Evolutionary conservation across 768 basidiomycete genomes (phyloP), one percentile per base, ranked within the genome.

Genomic region (Termitomyces sp.): DNA sequence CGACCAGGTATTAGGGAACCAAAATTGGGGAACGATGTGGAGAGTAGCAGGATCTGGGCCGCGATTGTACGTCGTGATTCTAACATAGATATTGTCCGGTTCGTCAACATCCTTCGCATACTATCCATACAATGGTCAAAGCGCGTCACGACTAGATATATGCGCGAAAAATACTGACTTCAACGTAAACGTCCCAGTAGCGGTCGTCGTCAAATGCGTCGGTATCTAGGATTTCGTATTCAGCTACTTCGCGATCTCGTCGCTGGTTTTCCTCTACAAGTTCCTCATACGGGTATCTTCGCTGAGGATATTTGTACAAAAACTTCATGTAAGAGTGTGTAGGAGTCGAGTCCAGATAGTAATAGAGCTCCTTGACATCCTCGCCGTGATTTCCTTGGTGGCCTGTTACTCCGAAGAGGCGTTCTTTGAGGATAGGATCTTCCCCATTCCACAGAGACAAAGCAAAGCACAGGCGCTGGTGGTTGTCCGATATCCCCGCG

Each of bases 251-350:
- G 50, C 97, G 84, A 67, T 84, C 85, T 51, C 97, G 83, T 66
- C 88, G 84, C 69, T 85, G 78, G 70, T 89, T 96, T 77, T 99
- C 95, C 50, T 80, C 75, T 12, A 97, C 90, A 57, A 99, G 86
- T 63, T 96, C 86, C 69, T 98, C 96, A 74, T 99, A 99, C 1
- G 97, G 97, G 74, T 84, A 99, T 38, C 82, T 79, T 67, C 86
- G 81, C 73, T 99, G 97, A 12, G 97, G 96, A 68, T 99, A 99
- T 73, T 99, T 99, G 85, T 99, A 99, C 60, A 98, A 78, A 75
- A 93, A 98, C 74, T 99, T 99, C 97, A 99, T 98, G 83, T 98
- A 99, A 6, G 96, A 97, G 70, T 99, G 97, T 2, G 97, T 98
- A 42, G 97, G 97, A 1, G 97, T 98, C 42, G 94, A 96, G 73